A percentile compares a stretch with the other conserved stretches of the same genome.
phyloP scores from a whole-genome alignment of 1,139 yeast genomes.

The Spencermartinsiella ligniputridi region DNA sequence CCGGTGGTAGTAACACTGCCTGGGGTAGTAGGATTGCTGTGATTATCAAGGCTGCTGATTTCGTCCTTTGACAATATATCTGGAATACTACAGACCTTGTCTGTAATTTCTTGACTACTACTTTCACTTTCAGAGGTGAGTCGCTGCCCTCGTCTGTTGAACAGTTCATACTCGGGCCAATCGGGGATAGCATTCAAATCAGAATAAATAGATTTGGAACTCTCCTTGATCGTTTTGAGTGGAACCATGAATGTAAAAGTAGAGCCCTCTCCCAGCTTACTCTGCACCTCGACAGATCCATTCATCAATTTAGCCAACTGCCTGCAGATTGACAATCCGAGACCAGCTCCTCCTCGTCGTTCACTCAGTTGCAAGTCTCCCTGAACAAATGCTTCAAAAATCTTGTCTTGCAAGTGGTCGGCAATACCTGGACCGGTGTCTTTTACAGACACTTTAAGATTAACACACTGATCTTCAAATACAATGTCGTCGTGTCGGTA shows the following conservation, averaged over 20 bases:
- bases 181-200: conserved; percentile 16
- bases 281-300: conserved; percentile 63
- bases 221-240: conserved; percentile 36
- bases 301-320: conserved; percentile 85
- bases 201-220: conserved; percentile 17
- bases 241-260: conserved; percentile 80
- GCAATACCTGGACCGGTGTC: conserved; percentile 95
- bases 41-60: neutral
- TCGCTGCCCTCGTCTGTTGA: neutral
- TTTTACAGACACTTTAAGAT: conserved; percentile 39
- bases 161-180: conserved; percentile 19
- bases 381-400: conserved; percentile 91
- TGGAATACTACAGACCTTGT: neutral
- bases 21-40: neutral
- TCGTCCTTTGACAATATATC: neutral
- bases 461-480: neutral
- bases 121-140: neutral
- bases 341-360: conserved; percentile 89
- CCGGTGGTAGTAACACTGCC: neutral
- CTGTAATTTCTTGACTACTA: neutral
- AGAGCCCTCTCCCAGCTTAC: conserved; percentile 74
- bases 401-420: conserved; percentile 69
- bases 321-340: conserved; percentile 84
- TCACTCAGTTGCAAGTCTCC: conserved; percentile 88
- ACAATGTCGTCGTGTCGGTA: neutral